Conservation (phyloP, 768 basidiomycete genomes). For the Pisolithus marmoratus region DNA sequence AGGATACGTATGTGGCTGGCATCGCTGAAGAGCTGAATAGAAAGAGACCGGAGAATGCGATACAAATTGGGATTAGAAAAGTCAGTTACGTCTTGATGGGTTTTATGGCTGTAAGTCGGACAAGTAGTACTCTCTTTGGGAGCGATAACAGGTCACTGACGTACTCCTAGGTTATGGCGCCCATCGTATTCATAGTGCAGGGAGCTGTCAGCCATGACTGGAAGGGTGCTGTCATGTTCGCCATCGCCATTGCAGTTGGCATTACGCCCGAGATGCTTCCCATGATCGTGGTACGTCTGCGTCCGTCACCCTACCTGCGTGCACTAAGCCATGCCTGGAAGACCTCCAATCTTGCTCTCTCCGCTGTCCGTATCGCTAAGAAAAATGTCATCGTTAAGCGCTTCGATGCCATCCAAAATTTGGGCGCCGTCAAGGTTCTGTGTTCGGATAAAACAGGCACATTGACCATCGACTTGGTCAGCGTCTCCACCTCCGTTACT, state of each 20-base stretch:
- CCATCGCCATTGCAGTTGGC: constrained; percentile 26
- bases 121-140: not conserved
- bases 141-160: not conserved
- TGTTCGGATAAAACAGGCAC: constrained; percentile 70
- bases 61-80: constrained; percentile 29
- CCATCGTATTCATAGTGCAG: constrained; percentile 24
- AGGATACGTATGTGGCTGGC: constrained; percentile 30
- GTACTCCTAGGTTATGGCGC: constrained; percentile 23
- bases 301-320: not conserved
- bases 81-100: constrained; percentile 27
- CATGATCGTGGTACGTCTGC: constrained; percentile 26
- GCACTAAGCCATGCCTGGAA: constrained; percentile 34
- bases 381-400: constrained; percentile 58
- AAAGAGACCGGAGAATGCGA: constrained; percentile 28
- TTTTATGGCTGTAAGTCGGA: constrained; percentile 23
- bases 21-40: constrained; percentile 29
- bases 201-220: constrained; percentile 28
- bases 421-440: constrained; percentile 48
- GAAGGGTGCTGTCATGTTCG: constrained; percentile 27
- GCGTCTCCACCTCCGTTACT: constrained; percentile 29
- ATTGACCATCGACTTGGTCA: constrained; percentile 36
- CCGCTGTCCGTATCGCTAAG: constrained; percentile 48
- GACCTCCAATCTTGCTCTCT: constrained; percentile 55
- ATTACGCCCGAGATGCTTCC: constrained; percentile 30
- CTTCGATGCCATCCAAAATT: constrained; percentile 57